Evolutionary conservation across 768 basidiomycete species (phyloP).

Genomic region (Mycena vitilis): DNA sequence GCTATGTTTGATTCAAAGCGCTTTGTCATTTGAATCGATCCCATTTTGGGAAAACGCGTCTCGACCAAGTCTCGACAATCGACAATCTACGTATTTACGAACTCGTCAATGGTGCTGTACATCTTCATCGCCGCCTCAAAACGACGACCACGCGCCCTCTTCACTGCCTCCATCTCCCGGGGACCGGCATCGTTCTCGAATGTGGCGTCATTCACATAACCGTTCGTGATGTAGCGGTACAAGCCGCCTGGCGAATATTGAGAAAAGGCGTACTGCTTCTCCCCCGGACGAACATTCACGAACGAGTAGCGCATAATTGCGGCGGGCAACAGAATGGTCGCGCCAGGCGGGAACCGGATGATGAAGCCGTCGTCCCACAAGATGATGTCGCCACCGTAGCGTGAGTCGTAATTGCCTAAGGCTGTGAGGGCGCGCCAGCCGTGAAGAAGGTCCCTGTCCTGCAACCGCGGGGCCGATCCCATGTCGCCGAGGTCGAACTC

Average conservation of each 20-base stretch:
- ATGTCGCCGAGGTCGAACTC: background rate
- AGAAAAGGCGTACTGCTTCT: slow-evolving; percentile 1
- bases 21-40: too few species aligned
- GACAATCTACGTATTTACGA: too few species aligned
- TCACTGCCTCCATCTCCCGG: too few species aligned
- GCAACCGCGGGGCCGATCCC: background rate
- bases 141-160: too few species aligned
- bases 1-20: too few species aligned
- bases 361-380: slow-evolving; percentile 1
- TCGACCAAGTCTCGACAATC: too few species aligned
- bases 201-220: too few species aligned
- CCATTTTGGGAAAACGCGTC: too few species aligned
- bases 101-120: too few species aligned
- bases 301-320: slow-evolving; percentile 7
- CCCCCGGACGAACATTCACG: background rate
- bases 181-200: too few species aligned
- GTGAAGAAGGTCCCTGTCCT: background rate
- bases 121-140: too few species aligned
- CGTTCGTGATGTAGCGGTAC: background rate
- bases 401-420: slow-evolving; percentile 1
- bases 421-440: slow-evolving; percentile 1
- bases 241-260: background rate
- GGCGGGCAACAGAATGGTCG: background rate
- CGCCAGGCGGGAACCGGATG: background rate
- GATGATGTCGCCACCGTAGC: slow-evolving; percentile 1